A percentile compares a stretch with the other conserved stretches of the same genome.
Conservation (phyloP, 495 filamentous ascomycete species). For the Xylaria flabelliformis region DNA sequence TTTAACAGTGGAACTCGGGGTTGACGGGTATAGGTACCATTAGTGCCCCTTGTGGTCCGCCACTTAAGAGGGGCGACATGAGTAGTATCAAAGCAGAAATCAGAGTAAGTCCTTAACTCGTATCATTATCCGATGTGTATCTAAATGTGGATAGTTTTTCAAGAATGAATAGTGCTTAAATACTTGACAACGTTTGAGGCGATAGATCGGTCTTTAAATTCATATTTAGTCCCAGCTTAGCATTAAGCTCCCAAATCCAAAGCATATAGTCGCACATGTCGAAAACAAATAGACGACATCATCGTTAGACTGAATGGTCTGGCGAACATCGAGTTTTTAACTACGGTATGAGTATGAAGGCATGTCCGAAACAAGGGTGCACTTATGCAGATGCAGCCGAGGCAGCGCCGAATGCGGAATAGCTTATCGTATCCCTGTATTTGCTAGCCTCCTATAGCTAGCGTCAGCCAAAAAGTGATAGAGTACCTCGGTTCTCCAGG, state of each 20-base stretch:
- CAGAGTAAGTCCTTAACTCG: neutral
- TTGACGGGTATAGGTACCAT: neutral
- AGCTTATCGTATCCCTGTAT: neutral
- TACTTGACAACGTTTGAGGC: too few relatives aligned
- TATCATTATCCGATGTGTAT: neutral
- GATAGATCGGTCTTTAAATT: neutral
- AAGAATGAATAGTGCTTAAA: too few relatives aligned
- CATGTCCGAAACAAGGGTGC: neutral
- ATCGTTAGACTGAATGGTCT: neutral
- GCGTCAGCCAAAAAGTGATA: neutral
- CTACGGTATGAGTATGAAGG: too few relatives aligned
- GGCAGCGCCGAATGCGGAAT: conserved; percentile 13
- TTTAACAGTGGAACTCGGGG: neutral
- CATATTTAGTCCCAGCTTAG: neutral
- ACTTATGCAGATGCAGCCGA: conserved; percentile 1
- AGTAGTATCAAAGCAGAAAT: neutral
- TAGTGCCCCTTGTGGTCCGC: neutral
- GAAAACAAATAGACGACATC: neutral
- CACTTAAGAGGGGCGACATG: neutral
- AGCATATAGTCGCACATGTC: neutral
- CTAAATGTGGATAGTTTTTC: neutral
- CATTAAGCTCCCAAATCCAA: neutral
- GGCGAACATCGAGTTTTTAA: neutral
- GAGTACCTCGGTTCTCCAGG: conserved; percentile 24
- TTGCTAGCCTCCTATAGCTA: conserved; percentile 7